Percentiles rank a stretch among this genome's conserved stretches.
phyloP scores from a whole-genome alignment of 192 early-diverging fungal genomes.

The Neocallimastix lanati region DNA sequence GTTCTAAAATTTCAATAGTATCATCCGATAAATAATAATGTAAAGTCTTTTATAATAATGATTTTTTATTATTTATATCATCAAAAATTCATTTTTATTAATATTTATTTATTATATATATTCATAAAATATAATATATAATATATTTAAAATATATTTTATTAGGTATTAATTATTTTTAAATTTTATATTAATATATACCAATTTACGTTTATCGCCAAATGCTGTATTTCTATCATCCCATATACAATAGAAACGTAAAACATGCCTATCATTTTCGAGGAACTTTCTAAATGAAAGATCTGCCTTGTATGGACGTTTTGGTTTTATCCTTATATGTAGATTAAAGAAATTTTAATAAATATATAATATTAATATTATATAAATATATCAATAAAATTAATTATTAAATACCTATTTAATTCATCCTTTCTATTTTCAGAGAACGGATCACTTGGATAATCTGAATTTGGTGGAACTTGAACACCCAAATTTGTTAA shows the following conservation, averaged over 20 bases:
- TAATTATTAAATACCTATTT: background rate
- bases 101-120: too few relatives aligned
- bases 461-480: constrained; percentile 1
- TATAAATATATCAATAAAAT: too few relatives aligned
- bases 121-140: too few relatives aligned
- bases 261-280: constrained; percentile 2
- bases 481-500: background rate
- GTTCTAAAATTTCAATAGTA: constrained; percentile 1
- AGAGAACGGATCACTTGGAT: background rate
- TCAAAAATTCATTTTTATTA: background rate
- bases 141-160: too few relatives aligned
- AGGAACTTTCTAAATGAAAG: background rate
- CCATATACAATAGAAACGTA: constrained; percentile 4
- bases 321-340: background rate
- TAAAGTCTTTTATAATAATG: background rate
- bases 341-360: too few relatives aligned
- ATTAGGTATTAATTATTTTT: too few relatives aligned
- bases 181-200: background rate
- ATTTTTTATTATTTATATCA: too few relatives aligned
- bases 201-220: constrained; percentile 2
- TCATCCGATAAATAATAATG: constrained; percentile 2
- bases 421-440: background rate
- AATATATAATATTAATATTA: too few relatives aligned
- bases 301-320: background rate
- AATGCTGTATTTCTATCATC: background rate